phyloP scores from a whole-genome alignment of 73 alveolate species.

The Stentor coeruleus region DNA sequence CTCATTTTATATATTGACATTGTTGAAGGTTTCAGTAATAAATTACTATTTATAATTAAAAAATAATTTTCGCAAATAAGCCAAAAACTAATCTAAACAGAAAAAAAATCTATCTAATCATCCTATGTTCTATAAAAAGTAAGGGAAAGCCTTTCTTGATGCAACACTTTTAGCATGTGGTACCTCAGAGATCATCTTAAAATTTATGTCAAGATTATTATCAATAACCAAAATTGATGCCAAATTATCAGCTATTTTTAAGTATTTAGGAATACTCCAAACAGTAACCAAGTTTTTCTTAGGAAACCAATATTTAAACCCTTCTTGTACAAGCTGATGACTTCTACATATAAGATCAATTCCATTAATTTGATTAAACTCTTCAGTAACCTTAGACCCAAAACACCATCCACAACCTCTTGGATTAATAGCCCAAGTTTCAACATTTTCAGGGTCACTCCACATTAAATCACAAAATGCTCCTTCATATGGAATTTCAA shows the following conservation, averaged over 20 bases:
- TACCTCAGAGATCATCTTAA: too few species aligned
- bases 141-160: too few species aligned
- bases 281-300: constrained; percentile 69
- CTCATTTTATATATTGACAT: too few species aligned
- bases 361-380: constrained; percentile 85
- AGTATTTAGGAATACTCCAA: constrained; percentile 87
- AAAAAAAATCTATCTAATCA: too few species aligned
- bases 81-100: too few species aligned
- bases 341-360: constrained; percentile 79
- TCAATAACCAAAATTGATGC: constrained; percentile 62
- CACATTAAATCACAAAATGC: constrained; percentile 97
- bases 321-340: constrained; percentile 93
- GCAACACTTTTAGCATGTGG: too few species aligned
- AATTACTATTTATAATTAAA: too few species aligned
- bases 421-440: constrained; percentile 83
- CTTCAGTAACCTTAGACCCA: constrained; percentile 88
- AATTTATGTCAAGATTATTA: constrained; percentile 53
- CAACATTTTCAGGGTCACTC: constrained; percentile 95
- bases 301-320: constrained; percentile 77
- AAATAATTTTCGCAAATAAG: too few species aligned
- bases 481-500: constrained; percentile 96
- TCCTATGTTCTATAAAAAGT: too few species aligned
- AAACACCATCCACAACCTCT: constrained; percentile 97
- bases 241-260: constrained; percentile 76
- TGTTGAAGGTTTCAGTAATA: too few species aligned